Conservation (phyloP, 495 filamentous ascomycete genomes). For the Cercophora newfieldiana region DNA sequence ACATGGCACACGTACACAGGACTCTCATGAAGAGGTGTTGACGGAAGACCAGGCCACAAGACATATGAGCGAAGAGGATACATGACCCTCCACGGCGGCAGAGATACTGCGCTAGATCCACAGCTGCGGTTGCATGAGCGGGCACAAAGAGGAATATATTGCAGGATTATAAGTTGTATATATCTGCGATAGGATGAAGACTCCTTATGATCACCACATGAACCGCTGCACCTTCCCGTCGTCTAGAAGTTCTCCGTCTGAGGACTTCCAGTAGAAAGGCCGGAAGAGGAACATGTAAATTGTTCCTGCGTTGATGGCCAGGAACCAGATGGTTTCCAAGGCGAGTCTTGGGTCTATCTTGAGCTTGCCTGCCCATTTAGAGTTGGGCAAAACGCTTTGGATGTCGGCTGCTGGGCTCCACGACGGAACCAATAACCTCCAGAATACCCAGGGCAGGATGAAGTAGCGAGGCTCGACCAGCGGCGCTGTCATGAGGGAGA, state of each 20-base stretch:
- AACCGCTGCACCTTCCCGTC: conserved; percentile 82
- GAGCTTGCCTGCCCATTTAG: conserved; percentile 19
- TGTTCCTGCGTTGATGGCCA: conserved; percentile 68
- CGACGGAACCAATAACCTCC: conserved; percentile 74
- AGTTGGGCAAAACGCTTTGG: conserved; percentile 14
- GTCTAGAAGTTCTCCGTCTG: conserved; percentile 56
- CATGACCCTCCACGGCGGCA: no score
- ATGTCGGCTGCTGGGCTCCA: conserved; percentile 10
- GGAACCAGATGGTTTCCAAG: conserved; percentile 78
- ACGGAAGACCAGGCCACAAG: background rate
- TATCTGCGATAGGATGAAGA: background rate
- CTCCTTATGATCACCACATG: conserved; percentile 64
- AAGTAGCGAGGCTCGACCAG: conserved; percentile 95
- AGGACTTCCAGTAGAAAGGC: conserved; percentile 71
- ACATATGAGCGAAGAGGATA: no score
- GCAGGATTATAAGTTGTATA: background rate
- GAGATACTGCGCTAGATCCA: background rate
- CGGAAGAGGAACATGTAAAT: conserved; percentile 79
- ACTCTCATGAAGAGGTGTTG: background rate
- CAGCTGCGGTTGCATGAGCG: background rate
- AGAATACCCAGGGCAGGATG: conserved; percentile 93
- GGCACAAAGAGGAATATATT: background rate
- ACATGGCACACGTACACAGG: background rate
- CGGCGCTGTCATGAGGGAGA: conserved; percentile 82
- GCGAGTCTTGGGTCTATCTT: conserved; percentile 46